Conservation (phyloP, 2,329 filamentous ascomycete species). For the Ophiocordyceps australis region DNA sequence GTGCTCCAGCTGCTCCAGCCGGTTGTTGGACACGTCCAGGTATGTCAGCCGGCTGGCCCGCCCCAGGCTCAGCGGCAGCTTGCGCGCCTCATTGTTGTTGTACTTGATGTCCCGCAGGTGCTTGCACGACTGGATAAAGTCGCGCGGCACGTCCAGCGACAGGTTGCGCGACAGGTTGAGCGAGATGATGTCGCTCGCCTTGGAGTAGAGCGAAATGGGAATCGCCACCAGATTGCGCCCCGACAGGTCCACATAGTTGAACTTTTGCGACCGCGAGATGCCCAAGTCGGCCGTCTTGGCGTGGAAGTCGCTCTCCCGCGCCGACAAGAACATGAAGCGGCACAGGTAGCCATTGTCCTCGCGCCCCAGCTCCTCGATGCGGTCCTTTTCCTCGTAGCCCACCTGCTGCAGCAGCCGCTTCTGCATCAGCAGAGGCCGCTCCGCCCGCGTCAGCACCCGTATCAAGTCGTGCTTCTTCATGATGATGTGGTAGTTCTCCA, state of each 20-base stretch:
- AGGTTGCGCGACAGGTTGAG: slow-evolving; percentile 87
- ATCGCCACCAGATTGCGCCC: slow-evolving; percentile 87
- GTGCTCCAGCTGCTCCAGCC: slow-evolving; percentile 71
- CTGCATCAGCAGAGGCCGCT: slow-evolving; percentile 79
- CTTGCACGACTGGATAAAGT: slow-evolving; percentile 88
- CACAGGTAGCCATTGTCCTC: slow-evolving; percentile 97
- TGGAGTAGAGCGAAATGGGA: slow-evolving; percentile 83
- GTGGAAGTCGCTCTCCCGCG: slow-evolving; percentile 68
- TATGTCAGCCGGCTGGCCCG: slow-evolving; percentile 69
- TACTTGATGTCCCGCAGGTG: slow-evolving; percentile 91
- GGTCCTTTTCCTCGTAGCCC: slow-evolving; percentile 74
- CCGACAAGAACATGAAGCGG: slow-evolving; percentile 85
- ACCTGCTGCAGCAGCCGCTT: slow-evolving; percentile 82
- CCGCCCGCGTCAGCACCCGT: slow-evolving; percentile 57
- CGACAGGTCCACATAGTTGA: slow-evolving; percentile 83
- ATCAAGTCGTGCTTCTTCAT: slow-evolving; percentile 85
- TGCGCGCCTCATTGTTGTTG: slow-evolving; percentile 81
- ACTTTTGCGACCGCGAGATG: slow-evolving; percentile 69
- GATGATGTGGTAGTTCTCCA: slow-evolving; percentile 91
- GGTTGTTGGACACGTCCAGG: slow-evolving; percentile 89
- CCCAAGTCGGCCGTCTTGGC: slow-evolving; percentile 55
- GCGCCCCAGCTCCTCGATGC: slow-evolving; percentile 79
- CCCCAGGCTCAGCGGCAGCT: slow-evolving; percentile 67
- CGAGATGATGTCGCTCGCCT: slow-evolving; percentile 81
- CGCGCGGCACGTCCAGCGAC: slow-evolving; percentile 79